Evolutionary conservation across 2,329 filamentous ascomycete species (phyloP), one percentile per base, ranked within the genome.

Genomic region (Phialophora expanda): DNA sequence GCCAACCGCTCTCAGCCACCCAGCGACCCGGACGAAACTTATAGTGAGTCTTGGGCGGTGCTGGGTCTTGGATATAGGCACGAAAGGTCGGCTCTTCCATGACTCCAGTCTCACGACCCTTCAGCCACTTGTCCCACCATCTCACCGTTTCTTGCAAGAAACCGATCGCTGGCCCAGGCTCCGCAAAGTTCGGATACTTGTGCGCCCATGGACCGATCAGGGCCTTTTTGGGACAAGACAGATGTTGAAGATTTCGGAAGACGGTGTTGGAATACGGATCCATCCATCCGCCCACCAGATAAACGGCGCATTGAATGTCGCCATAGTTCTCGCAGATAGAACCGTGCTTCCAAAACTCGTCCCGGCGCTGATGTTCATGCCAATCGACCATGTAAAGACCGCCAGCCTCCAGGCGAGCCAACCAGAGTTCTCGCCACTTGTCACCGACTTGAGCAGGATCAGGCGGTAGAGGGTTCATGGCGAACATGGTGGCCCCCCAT

Each of bases 91-190:
- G 60, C 32, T 66, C 64, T 12, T 66, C 54, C 58, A 63, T 60
- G 56, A 66, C 56, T 22, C 60, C 60, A 5, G 64, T 66, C 30
- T 66, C 60, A n/a, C 32, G 38, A 28, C 60, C 60, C 32, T 66
- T 63, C 51, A 66, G 32, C 64, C 64, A 66, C 53, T 63, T 63
- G 28, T 66, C 64, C 60, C 64, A 66, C 64, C 64, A 66, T 2
- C 59, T 41, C 20, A 66, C 41, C 17, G 54, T 59, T 28, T 66
- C 64, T 41, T 66, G 64, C 26, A 66, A 51, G n/a, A 66, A 66
- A 2, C 64, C 64, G 22, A 66, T 66, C 30, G 44, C 41, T 17
- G 64, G 64, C 17, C 64, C 64, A n/a, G 65, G 62, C 38, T 64
- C 34, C 2, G 65, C 65, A 50, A 64, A 64, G 34, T 67, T 65